Evolutionary conservation across 1,139 yeast genomes (phyloP).

Genomic region (Blastobotrys elegans): DNA sequence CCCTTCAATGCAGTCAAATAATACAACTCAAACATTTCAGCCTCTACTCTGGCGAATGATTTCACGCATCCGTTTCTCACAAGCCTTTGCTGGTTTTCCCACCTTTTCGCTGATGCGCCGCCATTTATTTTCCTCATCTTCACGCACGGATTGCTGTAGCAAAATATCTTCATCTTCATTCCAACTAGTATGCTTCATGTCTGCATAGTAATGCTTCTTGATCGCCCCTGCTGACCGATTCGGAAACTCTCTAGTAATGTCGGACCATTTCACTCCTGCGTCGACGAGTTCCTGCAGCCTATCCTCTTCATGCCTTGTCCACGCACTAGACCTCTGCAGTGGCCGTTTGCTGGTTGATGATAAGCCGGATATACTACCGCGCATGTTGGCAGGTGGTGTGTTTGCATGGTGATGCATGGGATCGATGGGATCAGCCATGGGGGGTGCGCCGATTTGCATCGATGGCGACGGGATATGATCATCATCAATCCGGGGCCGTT

Average conservation of each 20-base stretch:
- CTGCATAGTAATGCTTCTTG: constrained; percentile 33
- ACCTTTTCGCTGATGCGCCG: constrained; percentile 28
- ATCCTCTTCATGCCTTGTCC: constrained; percentile 28
- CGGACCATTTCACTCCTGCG: constrained; percentile 31
- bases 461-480: background rate
- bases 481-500: constrained; percentile 6
- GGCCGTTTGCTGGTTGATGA: constrained; percentile 1
- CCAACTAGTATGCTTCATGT: constrained; percentile 32
- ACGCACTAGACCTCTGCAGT: constrained; percentile 23
- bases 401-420: background rate
- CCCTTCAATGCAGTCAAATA: background rate
- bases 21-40: background rate
- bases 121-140: constrained; percentile 31
- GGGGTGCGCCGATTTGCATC: constrained; percentile 1
- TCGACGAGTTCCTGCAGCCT: constrained; percentile 28
- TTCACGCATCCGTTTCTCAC: constrained; percentile 28
- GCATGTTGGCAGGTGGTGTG: background rate
- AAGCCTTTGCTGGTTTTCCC: constrained; percentile 30
- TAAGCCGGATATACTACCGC: background rate
- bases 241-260: constrained; percentile 29
- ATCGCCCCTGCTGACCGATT: constrained; percentile 33
- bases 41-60: constrained; percentile 9
- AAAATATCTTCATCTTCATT: constrained; percentile 27
- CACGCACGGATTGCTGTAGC: constrained; percentile 24
- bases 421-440: background rate